phyloP scores from a whole-genome alignment of 1,284 basidiomycete species.

The Ceratobasidium sp. region DNA sequence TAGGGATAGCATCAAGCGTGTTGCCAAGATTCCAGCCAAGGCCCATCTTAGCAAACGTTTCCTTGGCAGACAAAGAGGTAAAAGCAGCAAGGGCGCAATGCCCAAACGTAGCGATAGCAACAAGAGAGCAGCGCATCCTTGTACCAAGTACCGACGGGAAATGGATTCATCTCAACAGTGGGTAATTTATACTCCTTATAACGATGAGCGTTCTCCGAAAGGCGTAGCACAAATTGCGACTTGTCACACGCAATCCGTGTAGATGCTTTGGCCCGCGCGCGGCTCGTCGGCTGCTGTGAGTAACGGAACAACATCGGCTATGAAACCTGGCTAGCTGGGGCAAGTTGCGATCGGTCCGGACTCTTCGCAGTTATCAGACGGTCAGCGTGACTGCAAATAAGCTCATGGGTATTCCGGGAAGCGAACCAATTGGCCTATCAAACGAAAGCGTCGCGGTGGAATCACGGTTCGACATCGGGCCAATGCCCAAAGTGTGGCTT shows the following conservation, averaged over 20 bases:
- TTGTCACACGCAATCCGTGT: no score
- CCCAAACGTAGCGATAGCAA: slow-evolving; percentile 19
- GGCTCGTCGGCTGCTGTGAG: not conserved
- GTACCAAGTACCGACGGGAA: not conserved
- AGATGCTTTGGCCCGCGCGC: not conserved
- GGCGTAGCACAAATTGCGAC: no score
- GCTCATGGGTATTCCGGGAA: not conserved
- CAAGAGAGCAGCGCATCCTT: not conserved
- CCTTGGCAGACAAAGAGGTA: slow-evolving; percentile 25
- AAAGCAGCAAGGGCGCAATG: slow-evolving; percentile 22
- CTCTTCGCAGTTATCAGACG: not conserved
- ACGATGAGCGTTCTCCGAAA: not conserved
- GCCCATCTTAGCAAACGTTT: slow-evolving; percentile 19
- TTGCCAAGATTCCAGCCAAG: slow-evolving; percentile 38
- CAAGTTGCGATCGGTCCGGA: not conserved
- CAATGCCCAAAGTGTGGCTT: not conserved
- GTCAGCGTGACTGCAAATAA: not conserved
- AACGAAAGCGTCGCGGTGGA: not conserved
- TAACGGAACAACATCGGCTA: slow-evolving; percentile 14
- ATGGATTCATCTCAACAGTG: not conserved
- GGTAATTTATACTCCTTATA: not conserved
- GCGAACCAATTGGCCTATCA: not conserved
- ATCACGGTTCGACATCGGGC: slow-evolving; percentile 20
- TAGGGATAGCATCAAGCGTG: slow-evolving; percentile 39
- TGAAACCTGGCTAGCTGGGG: not conserved